These are phyloP conservation scores for Fomitopsis schrenkii DNA, from an alignment of 1,284 basidiomycete genomes.

Conservation along the genomic window DNA sequence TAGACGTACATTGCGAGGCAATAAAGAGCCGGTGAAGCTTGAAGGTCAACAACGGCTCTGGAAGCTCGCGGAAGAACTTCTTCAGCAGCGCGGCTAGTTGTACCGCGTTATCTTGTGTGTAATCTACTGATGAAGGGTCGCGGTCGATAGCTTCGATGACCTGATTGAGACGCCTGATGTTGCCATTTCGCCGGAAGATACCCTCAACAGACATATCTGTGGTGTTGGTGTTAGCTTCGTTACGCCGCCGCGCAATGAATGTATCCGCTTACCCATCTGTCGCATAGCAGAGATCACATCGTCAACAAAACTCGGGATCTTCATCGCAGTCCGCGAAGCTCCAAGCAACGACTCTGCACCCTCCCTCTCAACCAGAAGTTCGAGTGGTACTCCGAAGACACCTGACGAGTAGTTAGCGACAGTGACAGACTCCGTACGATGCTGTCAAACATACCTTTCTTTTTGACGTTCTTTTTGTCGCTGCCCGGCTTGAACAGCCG, in stretches of 20 bases:
- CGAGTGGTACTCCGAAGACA: constrained; percentile 91
- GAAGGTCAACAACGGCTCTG: constrained; percentile 94
- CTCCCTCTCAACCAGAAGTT: constrained; percentile 92
- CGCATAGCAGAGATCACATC: constrained; percentile 98
- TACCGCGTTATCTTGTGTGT: constrained; percentile 94
- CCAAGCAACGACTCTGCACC: constrained; percentile 93
- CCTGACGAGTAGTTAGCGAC: constrained; percentile 34
- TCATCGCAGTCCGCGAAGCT: constrained; percentile 79
- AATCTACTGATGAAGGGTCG: constrained; percentile 85
- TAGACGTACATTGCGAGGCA: constrained; percentile 76
- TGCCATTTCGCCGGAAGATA: constrained; percentile 98
- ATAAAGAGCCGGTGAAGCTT: constrained; percentile 90
- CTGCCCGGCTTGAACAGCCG: constrained; percentile 91
- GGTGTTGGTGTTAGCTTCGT: constrained; percentile 4
- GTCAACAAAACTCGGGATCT: constrained; percentile 96
- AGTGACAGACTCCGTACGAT: not conserved
- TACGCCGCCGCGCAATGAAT: not conserved
- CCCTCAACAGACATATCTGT: constrained; percentile 98
- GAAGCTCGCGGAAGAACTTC: constrained; percentile 95
- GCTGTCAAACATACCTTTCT: constrained; percentile 65
- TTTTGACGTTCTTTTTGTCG: constrained; percentile 85
- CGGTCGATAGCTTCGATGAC: constrained; percentile 92
- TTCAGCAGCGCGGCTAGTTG: constrained; percentile 96
- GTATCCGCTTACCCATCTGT: constrained; percentile 82
- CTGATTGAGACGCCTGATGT: constrained; percentile 90